Evolutionary conservation across 768 basidiomycete genomes (phyloP).

Genomic region (Auriscalpium orientale): DNA sequence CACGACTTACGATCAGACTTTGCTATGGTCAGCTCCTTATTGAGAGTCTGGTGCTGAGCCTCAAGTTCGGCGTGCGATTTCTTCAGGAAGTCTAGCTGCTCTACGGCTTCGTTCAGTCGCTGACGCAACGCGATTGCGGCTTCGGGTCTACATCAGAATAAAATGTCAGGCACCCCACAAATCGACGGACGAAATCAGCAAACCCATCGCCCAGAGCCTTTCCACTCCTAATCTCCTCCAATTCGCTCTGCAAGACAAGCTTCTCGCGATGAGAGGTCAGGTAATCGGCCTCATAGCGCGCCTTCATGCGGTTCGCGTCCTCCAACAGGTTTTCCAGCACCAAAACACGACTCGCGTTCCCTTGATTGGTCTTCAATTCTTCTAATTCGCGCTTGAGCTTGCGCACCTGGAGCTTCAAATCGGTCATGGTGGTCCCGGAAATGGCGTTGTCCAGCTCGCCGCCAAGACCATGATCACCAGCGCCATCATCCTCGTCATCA

Average conservation of each 20-base stretch:
- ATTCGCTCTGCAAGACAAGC: conserved; percentile 66
- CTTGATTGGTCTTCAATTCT: conserved; percentile 64
- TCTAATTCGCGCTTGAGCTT: conserved; percentile 78
- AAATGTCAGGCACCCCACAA: no score
- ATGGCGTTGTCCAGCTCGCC: conserved; percentile 86
- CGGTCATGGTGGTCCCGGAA: conserved; percentile 81
- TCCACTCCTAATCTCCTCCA: conserved; percentile 89
- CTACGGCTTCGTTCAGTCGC: conserved; percentile 79
- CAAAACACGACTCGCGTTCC: conserved; percentile 64
- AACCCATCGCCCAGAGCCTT: conserved; percentile 79
- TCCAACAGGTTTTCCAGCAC: conserved; percentile 90
- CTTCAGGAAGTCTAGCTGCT: conserved; percentile 65
- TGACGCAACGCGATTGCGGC: conserved; percentile 85
- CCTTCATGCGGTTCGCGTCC: conserved; percentile 87
- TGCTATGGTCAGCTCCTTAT: conserved; percentile 69
- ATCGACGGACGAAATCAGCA: conserved; percentile 14
- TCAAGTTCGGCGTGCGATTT: conserved; percentile 66
- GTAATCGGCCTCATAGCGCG: conserved; percentile 83
- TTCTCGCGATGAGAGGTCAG: conserved; percentile 78
- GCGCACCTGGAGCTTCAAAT: conserved; percentile 81
- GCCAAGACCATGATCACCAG: conserved; percentile 54
- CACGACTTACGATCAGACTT: conserved; percentile 70
- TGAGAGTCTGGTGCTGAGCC: conserved; percentile 54
- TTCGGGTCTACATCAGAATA: conserved; percentile 49
- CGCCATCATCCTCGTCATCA: conserved; percentile 36